These are phyloP conservation scores for Beauveria asiatica DNA, from an alignment of 2,329 filamentous ascomycete genomes.

Conservation along the genomic window DNA sequence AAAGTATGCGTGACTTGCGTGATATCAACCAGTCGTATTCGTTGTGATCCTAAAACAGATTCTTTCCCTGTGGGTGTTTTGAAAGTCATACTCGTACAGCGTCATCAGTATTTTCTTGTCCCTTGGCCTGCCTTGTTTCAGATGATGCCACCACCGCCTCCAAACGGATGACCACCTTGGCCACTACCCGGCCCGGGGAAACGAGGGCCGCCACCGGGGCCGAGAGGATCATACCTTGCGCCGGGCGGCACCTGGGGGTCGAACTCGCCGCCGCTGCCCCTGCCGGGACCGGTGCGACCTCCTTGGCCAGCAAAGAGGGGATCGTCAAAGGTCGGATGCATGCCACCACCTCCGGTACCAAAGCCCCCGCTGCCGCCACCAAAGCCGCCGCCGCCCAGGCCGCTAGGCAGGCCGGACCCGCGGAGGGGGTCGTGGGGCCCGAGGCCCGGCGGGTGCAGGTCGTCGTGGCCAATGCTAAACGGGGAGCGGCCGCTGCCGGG, in stretches of 20 bases:
- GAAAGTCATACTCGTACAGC: neutral
- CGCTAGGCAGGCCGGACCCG: conserved; percentile 49
- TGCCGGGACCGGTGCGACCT: conserved; percentile 32
- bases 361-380: conserved; percentile 22
- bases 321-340: conserved; percentile 95
- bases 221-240: conserved; percentile 82
- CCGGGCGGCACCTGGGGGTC: conserved; percentile 76
- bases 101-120: neutral
- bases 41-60: neutral
- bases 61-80: neutral
- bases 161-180: conserved; percentile 21
- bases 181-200: conserved; percentile 37
- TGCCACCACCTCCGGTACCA: conserved; percentile 61
- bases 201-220: conserved; percentile 51
- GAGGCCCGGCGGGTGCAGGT: conserved; percentile 78
- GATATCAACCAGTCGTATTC: neutral
- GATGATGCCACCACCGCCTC: conserved; percentile 27
- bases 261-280: conserved; percentile 28
- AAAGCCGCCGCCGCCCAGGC: conserved; percentile 14
- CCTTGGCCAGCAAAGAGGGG: conserved; percentile 63
- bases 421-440: conserved; percentile 78
- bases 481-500: conserved; percentile 42
- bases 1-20: neutral
- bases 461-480: conserved; percentile 70
- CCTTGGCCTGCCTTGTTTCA: conserved; percentile 11